phyloP scores from a whole-genome alignment of 495 filamentous ascomycete genomes.

The Penicillium bovifimosum region DNA sequence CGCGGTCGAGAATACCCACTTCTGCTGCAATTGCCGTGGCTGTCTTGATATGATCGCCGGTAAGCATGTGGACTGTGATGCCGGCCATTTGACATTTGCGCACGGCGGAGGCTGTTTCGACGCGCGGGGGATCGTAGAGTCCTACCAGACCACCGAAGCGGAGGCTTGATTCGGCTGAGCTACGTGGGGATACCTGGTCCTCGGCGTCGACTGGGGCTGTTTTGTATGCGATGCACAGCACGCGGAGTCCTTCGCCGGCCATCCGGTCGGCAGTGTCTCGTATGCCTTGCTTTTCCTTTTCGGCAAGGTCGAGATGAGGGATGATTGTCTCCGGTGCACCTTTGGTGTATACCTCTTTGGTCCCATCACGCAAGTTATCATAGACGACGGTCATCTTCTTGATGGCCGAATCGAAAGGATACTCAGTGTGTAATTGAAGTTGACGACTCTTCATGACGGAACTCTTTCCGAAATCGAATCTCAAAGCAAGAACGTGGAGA shows the following conservation, averaged over 20 bases:
- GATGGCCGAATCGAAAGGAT: conserved; percentile 74
- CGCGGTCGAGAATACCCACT: conserved; percentile 55
- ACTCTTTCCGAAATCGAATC: conserved; percentile 60
- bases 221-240: conserved; percentile 67
- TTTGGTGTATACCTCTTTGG: conserved; percentile 58
- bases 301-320: conserved; percentile 48
- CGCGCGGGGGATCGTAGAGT: conserved; percentile 64
- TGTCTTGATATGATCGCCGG: conserved; percentile 60
- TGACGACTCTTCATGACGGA: conserved; percentile 45
- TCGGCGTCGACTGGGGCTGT: conserved; percentile 18
- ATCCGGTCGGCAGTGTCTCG: conserved; percentile 55
- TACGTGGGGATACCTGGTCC: conserved; percentile 27
- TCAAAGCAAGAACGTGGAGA: conserved; percentile 69
- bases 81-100: conserved; percentile 55
- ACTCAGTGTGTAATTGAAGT: conserved; percentile 66
- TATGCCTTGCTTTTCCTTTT: conserved; percentile 48
- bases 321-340: conserved; percentile 62
- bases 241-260: conserved; percentile 72
- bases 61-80: conserved; percentile 66
- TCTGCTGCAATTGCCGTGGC: conserved; percentile 57
- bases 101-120: conserved; percentile 52
- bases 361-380: conserved; percentile 16
- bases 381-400: conserved; percentile 84
- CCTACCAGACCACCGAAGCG: conserved; percentile 56
- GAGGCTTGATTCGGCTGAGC: conserved; percentile 48